Conservation (phyloP, 345 rosid species). For the Xanthoceras sorbifolium region DNA sequence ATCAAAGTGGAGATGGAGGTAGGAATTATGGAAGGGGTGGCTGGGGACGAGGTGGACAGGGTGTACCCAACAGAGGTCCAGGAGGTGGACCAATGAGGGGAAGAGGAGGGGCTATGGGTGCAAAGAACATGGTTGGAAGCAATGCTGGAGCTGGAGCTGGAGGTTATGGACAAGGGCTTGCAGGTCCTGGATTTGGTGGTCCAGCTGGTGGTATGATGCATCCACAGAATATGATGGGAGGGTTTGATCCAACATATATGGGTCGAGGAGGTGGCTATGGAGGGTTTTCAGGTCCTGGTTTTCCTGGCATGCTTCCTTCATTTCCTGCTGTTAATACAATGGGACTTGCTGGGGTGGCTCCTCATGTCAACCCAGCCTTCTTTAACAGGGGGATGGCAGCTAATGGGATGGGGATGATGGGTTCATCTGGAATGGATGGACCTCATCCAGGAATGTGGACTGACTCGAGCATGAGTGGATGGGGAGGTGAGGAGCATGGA, state of each 20-base stretch:
- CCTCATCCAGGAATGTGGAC: conserved; percentile 70
- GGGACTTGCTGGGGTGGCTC: conserved; percentile 88
- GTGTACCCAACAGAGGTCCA: conserved; percentile 53
- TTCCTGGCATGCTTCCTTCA: conserved; percentile 75
- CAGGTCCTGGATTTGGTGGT: conserved; percentile 69
- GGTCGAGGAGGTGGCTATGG: conserved; percentile 80
- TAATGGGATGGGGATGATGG: conserved; percentile 68
- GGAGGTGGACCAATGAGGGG: conserved; percentile 73
- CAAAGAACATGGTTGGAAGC: conserved; percentile 57
- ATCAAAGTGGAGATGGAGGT: conserved; percentile 69
- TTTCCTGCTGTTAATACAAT: conserved; percentile 72
- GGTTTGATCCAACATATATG: conserved; percentile 80
- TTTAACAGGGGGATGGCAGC: conserved; percentile 70
- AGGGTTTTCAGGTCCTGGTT: conserved; percentile 73
- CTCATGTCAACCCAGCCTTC: conserved; percentile 90
- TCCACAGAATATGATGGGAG: conserved; percentile 79
- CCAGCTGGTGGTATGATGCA: conserved; percentile 70
- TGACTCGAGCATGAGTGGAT: conserved; percentile 71
- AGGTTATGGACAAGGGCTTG: conserved; percentile 70
- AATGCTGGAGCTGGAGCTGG: conserved; percentile 53
- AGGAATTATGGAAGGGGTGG: conserved; percentile 78
- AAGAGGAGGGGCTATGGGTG: conserved; percentile 56
- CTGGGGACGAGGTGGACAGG: conserved; percentile 77
- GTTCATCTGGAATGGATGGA: conserved; percentile 70
- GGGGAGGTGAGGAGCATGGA: conserved; percentile 61